Conservation (phyloP, 768 basidiomycete genomes). For the Pleurotus ostreatus region DNA sequence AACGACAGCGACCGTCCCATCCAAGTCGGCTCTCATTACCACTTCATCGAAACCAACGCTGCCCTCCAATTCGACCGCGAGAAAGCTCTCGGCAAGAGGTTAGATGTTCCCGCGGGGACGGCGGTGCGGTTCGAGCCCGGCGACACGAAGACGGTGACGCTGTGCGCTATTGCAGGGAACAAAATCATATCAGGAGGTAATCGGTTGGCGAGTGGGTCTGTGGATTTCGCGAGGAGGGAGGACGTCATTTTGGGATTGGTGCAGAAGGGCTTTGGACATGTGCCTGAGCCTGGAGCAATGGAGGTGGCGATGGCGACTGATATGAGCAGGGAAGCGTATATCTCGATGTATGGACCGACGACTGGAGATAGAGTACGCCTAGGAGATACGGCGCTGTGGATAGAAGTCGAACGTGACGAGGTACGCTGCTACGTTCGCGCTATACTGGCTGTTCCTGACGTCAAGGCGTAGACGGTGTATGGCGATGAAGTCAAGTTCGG, state of each 20-base stretch:
- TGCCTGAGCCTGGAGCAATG: slow-evolving; percentile 58
- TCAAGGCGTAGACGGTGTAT: slow-evolving; percentile 60
- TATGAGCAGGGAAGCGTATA: slow-evolving; percentile 70
- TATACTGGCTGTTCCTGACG: not conserved
- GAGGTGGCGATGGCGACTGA: slow-evolving; percentile 48
- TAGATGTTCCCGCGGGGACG: slow-evolving; percentile 93
- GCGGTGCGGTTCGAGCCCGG: slow-evolving; percentile 97
- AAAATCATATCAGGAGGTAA: slow-evolving; percentile 80
- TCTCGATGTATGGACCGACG: slow-evolving; percentile 95
- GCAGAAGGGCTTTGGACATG: slow-evolving; percentile 65
- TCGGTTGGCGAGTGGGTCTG: slow-evolving; percentile 53
- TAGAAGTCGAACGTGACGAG: slow-evolving; percentile 86
- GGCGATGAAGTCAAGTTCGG: slow-evolving; percentile 99
- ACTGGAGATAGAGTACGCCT: slow-evolving; percentile 84
- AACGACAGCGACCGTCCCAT: slow-evolving; percentile 94
- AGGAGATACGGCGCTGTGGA: slow-evolving; percentile 88
- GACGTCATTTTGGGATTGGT: slow-evolving; percentile 45
- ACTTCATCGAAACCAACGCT: slow-evolving; percentile 87
- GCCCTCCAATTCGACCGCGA: slow-evolving; percentile 78
- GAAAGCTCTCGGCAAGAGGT: slow-evolving; percentile 75
- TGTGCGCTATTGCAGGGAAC: slow-evolving; percentile 74
- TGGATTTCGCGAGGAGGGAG: slow-evolving; percentile 40
- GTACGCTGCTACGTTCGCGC: slow-evolving; percentile 29
- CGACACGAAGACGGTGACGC: slow-evolving; percentile 76
- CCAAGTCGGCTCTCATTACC: slow-evolving; percentile 95